Evolutionary conservation across 1,284 basidiomycete genomes (phyloP), one percentile per base, ranked within the genome.

Genomic region (Peniophora sp.): DNA sequence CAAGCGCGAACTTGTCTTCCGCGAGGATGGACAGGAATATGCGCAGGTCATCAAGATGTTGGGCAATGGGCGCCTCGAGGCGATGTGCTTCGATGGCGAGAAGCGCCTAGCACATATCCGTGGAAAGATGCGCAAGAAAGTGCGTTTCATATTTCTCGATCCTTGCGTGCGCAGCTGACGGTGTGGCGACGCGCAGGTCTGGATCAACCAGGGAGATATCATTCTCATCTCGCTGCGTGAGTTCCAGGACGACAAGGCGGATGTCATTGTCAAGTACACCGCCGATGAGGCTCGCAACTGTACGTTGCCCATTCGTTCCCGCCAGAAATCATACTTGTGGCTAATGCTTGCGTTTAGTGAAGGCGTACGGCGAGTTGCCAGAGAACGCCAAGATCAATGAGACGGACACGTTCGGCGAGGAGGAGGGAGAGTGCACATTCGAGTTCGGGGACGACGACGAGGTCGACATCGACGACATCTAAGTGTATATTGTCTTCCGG

Each of bases 111-210:
- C 93, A 23, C 97, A 99, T 68, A 99, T 99, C 65, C 83, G 97
- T 69, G 97, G 97, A 51, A 98, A 98, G 76, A 95, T 99, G 91
- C 77, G 97, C 65, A 99, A 99, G 74, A 99, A 99, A 86, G 95
- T 89, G 60, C 55, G 79, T 67, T 6, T 45, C 20, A 8, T 22
- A 18, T 45, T n/a, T 24, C 22, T 22, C n/a, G 43, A 24, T 45
- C 6, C 6, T 14, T 23, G 43, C 8, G 43, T 20, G 43, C 8
- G n/a, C 43, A 18, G n/a, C 17, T 24, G 43, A 45, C 8, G 8
- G 14, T 15, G 14, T 22, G 43, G 23, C 14, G n/a, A 20, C 43
- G 43, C 35, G 32, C 60, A 97, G 94, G 95, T 99, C 62, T 99
- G 97, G 97, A 99, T 99, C 70, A 97, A 97, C 67, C 92, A 95